Evolutionary conservation across 352 stramenopile genomes (phyloP), one percentile per base, ranked within the genome.

Genomic region (Phytophthora citricola): DNA sequence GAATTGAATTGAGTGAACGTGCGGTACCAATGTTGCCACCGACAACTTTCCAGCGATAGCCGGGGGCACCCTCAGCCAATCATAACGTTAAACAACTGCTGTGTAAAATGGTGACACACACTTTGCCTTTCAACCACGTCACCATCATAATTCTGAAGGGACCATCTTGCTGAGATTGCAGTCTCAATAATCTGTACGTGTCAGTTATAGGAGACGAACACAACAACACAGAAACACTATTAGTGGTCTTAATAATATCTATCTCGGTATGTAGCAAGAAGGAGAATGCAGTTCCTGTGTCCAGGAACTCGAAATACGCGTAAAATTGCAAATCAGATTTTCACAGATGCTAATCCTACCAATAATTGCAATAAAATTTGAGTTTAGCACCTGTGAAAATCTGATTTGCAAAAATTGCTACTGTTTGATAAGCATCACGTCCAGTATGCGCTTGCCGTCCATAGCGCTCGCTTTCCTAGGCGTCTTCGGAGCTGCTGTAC

Each of bases 121-220:
- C 58, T 20, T 52, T 31, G 32, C 15, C 7, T 59, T 52, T 60
- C 48, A 52, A 47, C 45, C 40, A 66, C 58, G 58, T 66, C 58
- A 58, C 24, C 34, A 22, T 39, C 10, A 29, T 11, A 36, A 52
- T 36, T 52, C 27, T 40, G 14, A 29, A 49, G 43, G 22, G 43
- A 49, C 22, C 43, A 32, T 20, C 11, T 36, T 36, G 31, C 31
- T 11, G 29, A 34, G 29, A 9, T 34, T 34, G 6, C 29, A 34
- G 27, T 20, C 17, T 20, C 24, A 26, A 2, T 26, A 26, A 10
- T 11, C 29, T 34, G 9, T 3, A 34, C 29, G 29, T 34, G 8
- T 14, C 7, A 9, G 31, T 36, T 36, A 8, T 36, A 14, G 31
- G 31, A 36, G 31, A 14, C 10, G 31, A 36, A 12, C 31, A 36